phyloP scores from a whole-genome alignment of 495 filamentous ascomycete genomes.

The Tuber brumale region DNA sequence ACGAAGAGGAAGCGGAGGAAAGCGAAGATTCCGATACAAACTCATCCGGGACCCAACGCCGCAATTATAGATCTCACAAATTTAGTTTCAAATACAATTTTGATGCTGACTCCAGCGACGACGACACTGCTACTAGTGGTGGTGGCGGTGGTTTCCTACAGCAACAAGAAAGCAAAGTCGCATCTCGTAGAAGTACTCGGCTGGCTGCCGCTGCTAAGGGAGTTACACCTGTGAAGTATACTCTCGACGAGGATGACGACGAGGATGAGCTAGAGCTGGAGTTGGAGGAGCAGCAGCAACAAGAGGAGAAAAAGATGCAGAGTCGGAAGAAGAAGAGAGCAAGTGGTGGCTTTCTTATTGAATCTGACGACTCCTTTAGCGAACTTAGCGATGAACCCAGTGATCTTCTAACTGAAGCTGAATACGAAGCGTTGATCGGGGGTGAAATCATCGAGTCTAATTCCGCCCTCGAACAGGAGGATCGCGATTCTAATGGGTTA shows the following conservation, averaged over 20 bases:
- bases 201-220: neutral
- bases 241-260: neutral
- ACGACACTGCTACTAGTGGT: neutral
- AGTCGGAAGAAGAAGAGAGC: neutral
- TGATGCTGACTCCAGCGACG: neutral
- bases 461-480: neutral
- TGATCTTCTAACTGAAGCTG: neutral
- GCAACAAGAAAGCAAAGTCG: neutral
- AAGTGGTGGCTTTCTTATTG: neutral
- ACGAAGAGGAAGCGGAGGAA: neutral
- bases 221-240: neutral
- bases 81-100: neutral
- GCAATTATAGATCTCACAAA: neutral
- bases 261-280: neutral
- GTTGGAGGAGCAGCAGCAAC: neutral
- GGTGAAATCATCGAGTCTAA: neutral
- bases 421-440: neutral
- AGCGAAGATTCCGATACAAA: neutral
- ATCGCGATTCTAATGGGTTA: neutral
- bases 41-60: neutral
- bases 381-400: neutral
- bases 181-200: neutral
- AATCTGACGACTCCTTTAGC: neutral
- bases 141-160: neutral
- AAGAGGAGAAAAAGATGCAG: neutral